Percentiles rank a stretch among this genome's conserved stretches.
Evolutionary conservation across 495 filamentous ascomycete genomes (phyloP).

Genomic region (Aspergillus olivimuriae): DNA sequence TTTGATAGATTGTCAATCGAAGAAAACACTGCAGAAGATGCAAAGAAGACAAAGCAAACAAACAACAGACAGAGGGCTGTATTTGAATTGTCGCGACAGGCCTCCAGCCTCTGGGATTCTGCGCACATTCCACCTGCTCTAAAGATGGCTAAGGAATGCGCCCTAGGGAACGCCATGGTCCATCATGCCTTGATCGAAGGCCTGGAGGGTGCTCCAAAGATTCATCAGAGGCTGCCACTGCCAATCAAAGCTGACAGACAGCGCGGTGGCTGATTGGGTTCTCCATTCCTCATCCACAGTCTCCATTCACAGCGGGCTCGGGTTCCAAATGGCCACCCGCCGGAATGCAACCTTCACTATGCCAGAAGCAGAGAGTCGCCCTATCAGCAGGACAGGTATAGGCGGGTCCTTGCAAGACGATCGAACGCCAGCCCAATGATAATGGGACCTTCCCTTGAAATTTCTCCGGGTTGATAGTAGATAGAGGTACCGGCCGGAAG

Average conservation of each 20-base stretch:
- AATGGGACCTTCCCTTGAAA: slow-evolving; percentile 3
- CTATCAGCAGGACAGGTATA: slow-evolving; percentile 21
- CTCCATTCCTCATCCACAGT: slow-evolving; percentile 15
- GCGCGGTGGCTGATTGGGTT: slow-evolving; percentile 19
- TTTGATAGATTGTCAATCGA: slow-evolving; percentile 38
- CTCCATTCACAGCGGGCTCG: slow-evolving; percentile 9
- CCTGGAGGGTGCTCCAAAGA: slow-evolving; percentile 19
- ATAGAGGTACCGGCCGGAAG: slow-evolving; percentile 2
- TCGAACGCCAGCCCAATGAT: slow-evolving; percentile 14
- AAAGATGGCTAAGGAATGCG: slow-evolving; percentile 37
- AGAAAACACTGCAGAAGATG: slow-evolving; percentile 43
- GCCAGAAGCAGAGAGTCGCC: slow-evolving; percentile 24
- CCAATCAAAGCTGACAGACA: slow-evolving; percentile 24
- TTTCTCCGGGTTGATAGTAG: slow-evolving; percentile 6
- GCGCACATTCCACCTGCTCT: slow-evolving; percentile 34
- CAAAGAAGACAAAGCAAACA: slow-evolving; percentile 48
- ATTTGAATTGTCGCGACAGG: slow-evolving; percentile 35
- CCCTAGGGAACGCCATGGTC: slow-evolving; percentile 17
- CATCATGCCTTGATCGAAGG: slow-evolving; percentile 14
- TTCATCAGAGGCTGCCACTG: slow-evolving; percentile 2
- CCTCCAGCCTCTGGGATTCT: slow-evolving; percentile 37
- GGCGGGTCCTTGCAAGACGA: slow-evolving; percentile 20
- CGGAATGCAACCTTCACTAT: slow-evolving; percentile 37
- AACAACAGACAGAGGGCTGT: slow-evolving; percentile 39
- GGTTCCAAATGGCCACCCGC: slow-evolving; percentile 27